phyloP scores from a whole-genome alignment of 441 rosid genomes.

The Caryocar brasiliense region DNA sequence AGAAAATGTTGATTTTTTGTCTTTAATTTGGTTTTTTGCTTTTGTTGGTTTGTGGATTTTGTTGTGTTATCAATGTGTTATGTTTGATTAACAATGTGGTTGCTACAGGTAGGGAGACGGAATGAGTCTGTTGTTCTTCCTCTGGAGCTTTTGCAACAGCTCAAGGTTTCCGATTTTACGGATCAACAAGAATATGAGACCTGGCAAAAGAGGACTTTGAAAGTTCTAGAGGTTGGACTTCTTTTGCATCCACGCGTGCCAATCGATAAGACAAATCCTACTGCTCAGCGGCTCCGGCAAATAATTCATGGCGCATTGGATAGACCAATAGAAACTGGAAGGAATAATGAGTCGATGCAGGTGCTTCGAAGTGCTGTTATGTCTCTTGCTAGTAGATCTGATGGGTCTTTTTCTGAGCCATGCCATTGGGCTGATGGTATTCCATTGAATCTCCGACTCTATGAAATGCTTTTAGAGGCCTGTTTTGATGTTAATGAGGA shows the following conservation, averaged over 20 bases:
- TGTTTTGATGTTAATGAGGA: slow-evolving; percentile 69
- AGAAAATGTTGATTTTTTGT: neutral
- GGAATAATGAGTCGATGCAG: slow-evolving; percentile 90
- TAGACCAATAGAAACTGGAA: slow-evolving; percentile 76
- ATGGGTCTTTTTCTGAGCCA: slow-evolving; percentile 65
- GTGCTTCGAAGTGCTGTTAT: slow-evolving; percentile 75
- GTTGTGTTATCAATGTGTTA: neutral
- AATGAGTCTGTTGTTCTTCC: slow-evolving; percentile 86
- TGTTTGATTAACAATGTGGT: neutral
- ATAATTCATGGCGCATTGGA: slow-evolving; percentile 66
- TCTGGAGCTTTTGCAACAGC: slow-evolving; percentile 81
- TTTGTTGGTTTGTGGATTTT: neutral
- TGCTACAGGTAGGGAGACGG: slow-evolving; percentile 69
- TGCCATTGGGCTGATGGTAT: slow-evolving; percentile 98
- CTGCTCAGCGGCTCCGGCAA: slow-evolving; percentile 62
- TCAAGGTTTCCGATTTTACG: slow-evolving; percentile 74
- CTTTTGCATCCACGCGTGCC: slow-evolving; percentile 75
- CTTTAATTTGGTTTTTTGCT: neutral
- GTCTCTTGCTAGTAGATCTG: slow-evolving; percentile 79
- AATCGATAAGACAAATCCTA: slow-evolving; percentile 52
- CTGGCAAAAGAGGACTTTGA: slow-evolving; percentile 78
- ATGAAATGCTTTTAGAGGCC: slow-evolving; percentile 77
- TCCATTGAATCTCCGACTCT: slow-evolving; percentile 75
- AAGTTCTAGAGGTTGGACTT: slow-evolving; percentile 85
- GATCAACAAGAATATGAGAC: slow-evolving; percentile 77